These are phyloP conservation scores for Zygotorulaspora chibaensis DNA, from an alignment of 805 yeast species.

Conservation along the genomic window DNA sequence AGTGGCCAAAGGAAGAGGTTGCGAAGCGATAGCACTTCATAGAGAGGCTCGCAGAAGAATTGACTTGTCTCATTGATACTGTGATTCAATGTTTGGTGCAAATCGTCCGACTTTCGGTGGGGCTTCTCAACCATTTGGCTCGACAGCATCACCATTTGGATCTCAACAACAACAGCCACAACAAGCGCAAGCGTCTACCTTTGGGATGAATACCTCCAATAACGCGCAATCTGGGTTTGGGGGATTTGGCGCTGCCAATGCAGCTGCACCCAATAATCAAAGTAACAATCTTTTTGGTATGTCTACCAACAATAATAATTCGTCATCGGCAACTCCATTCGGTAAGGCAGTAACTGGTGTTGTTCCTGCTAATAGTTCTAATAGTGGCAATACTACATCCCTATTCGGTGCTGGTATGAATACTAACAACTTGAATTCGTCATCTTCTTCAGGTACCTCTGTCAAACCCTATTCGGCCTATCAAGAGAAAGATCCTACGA, in stretches of 20 bases:
- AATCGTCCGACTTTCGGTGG: slow-evolving; percentile 22
- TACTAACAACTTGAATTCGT: slow-evolving; percentile 15
- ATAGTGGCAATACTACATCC: slow-evolving; percentile 31
- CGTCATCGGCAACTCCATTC: slow-evolving; percentile 17
- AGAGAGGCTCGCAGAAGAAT: not conserved
- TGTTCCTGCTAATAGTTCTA: slow-evolving; percentile 21
- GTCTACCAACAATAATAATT: slow-evolving; percentile 22
- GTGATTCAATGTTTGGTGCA: slow-evolving; percentile 22
- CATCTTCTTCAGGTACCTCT: slow-evolving; percentile 51
- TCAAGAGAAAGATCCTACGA: slow-evolving; percentile 64
- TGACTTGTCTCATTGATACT: not conserved
- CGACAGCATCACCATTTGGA: slow-evolving; percentile 22
- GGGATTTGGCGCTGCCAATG: slow-evolving; percentile 28
- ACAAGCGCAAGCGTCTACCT: slow-evolving; percentile 20
- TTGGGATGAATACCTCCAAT: slow-evolving; percentile 35
- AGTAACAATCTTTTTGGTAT: slow-evolving; percentile 33
- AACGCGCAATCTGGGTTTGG: slow-evolving; percentile 36
- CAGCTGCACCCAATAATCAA: slow-evolving; percentile 13
- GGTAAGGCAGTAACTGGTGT: slow-evolving; percentile 28
- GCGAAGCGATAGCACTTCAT: not conserved
- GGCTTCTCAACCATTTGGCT: slow-evolving; percentile 20
- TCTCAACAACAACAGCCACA: slow-evolving; percentile 21
- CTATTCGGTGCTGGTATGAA: slow-evolving; percentile 37
- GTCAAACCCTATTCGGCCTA: slow-evolving; percentile 63
- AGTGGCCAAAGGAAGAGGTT: not conserved